These are phyloP conservation scores for Endocarpon pusillum DNA, from an alignment of 495 filamentous ascomycete species.

Conservation along the genomic window DNA sequence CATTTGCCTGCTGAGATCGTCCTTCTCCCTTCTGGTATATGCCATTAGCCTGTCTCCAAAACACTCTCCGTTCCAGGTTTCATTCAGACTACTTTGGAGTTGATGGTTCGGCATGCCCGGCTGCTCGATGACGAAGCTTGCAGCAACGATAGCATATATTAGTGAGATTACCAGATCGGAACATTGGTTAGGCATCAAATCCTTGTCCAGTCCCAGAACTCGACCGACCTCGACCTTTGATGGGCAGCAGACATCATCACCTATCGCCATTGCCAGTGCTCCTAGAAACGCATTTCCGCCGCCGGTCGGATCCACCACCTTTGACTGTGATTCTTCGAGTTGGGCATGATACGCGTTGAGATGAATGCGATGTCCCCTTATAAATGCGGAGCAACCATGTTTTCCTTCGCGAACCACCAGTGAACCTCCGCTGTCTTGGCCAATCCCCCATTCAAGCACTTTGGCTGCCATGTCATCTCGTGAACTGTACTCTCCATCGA, in stretches of 20 bases:
- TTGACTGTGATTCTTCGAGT: conserved; percentile 15
- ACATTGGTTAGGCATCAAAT: conserved; percentile 15
- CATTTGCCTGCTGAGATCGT: too few relatives aligned
- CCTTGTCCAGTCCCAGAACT: conserved; percentile 19
- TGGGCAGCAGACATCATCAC: conserved; percentile 20
- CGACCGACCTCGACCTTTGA: conserved; percentile 23
- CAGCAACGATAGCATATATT: conserved; percentile 64
- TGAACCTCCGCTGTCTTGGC: conserved; percentile 23
- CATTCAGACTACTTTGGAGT: conserved; percentile 31
- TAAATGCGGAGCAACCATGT: conserved; percentile 38
- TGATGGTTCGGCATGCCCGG: conserved; percentile 59
- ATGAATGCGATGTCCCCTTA: conserved; percentile 19
- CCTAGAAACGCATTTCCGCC: conserved; percentile 90
- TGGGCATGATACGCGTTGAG: conserved; percentile 42
- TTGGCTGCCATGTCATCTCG: conserved; percentile 34
- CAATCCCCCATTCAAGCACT: conserved; percentile 38
- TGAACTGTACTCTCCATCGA: conserved; percentile 31
- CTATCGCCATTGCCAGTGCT: conserved; percentile 42
- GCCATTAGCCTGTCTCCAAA: conserved; percentile 36
- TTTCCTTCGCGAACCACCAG: conserved; percentile 40
- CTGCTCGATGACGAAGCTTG: conserved; percentile 89
- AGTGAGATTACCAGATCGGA: conserved; percentile 49
- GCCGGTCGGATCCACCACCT: conserved; percentile 84
- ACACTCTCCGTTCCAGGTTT: conserved; percentile 60
- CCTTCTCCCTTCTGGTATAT: conserved; percentile 21